Percentiles rank a stretch among this genome's conserved stretches.
Conservation (phyloP, 768 basidiomycete species). For the Pholiota microspora region DNA sequence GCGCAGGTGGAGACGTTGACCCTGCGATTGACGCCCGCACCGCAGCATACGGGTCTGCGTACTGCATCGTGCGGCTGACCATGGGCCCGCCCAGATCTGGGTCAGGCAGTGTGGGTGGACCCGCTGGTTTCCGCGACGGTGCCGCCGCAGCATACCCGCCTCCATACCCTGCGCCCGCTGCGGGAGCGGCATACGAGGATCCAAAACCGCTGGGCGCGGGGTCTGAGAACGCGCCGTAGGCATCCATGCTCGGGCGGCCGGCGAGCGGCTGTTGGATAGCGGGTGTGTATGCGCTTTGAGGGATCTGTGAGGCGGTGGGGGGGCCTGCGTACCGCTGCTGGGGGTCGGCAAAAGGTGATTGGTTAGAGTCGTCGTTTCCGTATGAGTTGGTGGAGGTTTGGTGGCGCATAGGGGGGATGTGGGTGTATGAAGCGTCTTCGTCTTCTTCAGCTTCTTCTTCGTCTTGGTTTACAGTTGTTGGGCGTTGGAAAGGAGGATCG, state of each 20-base stretch:
- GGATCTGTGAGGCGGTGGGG: constrained; percentile 14
- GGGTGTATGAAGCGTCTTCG: constrained; percentile 50
- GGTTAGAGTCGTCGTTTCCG: constrained; percentile 26
- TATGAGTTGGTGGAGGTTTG: constrained; percentile 20
- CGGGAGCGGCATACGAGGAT: constrained; percentile 23
- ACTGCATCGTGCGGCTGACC: constrained; percentile 90
- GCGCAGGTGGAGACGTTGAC: constrained; percentile 22
- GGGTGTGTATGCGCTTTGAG: constrained; percentile 28
- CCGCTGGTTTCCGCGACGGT: constrained; percentile 25
- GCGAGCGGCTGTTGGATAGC: constrained; percentile 25
- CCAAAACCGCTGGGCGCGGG: constrained; percentile 79
- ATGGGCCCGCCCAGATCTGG: constrained; percentile 47
- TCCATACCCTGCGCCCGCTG: constrained; percentile 10
- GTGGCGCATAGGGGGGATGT: constrained; percentile 39
- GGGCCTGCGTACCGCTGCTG: constrained; percentile 42
- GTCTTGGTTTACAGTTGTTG: constrained; percentile 43
- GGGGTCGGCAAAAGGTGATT: constrained; percentile 54
- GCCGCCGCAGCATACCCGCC: constrained; percentile 17
- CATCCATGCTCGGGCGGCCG: constrained; percentile 74
- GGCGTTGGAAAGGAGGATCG: constrained; percentile 78
- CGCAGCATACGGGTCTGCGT: constrained; percentile 85
- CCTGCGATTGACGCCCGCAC: constrained; percentile 59
- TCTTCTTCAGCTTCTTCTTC: constrained; percentile 55
- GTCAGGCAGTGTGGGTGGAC: constrained; percentile 38
- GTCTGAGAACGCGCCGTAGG: constrained; percentile 89